A percentile compares a stretch with the other conserved stretches of the same genome.
phyloP scores from a whole-genome alignment of 345 rosid genomes.

The Tarenaya hassleriana region DNA sequence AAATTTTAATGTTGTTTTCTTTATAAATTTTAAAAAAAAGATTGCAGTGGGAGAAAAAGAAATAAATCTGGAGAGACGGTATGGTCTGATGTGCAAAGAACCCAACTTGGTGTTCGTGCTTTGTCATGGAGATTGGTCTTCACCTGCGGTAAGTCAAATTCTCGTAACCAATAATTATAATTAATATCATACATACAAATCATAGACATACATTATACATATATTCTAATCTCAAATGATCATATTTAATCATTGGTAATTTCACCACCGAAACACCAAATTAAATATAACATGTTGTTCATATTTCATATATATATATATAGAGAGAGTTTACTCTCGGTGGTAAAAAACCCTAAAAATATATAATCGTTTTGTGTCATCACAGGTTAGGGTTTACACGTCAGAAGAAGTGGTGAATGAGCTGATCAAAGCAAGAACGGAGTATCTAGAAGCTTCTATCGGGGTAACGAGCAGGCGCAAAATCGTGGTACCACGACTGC shows the following conservation, averaged over 20 bases:
- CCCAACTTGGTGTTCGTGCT: slow-evolving; percentile 30
- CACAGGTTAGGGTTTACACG: slow-evolving; percentile 29
- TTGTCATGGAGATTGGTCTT: slow-evolving; percentile 36
- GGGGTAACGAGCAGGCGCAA: slow-evolving; percentile 27
- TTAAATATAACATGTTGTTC: too few relatives aligned
- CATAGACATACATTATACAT: too few relatives aligned
- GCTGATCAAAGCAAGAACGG: slow-evolving; percentile 30
- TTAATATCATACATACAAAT: too few relatives aligned
- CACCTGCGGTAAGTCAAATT: slow-evolving; percentile 29
- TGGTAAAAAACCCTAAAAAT: too few relatives aligned
- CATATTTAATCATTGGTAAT: too few relatives aligned
- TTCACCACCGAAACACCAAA: too few relatives aligned
- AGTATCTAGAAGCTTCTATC: slow-evolving; percentile 30
- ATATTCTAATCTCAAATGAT: too few relatives aligned
- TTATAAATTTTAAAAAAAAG: slow-evolving; percentile 13
- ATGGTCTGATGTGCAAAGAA: slow-evolving; percentile 29
- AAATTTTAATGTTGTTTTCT: too few relatives aligned
- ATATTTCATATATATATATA: too few relatives aligned
- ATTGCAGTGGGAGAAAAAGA: slow-evolving; percentile 20
- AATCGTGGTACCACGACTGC: slow-evolving; percentile 22
- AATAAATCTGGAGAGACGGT: slow-evolving; percentile 16
- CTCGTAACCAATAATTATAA: too few relatives aligned
- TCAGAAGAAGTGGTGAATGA: slow-evolving; percentile 32
- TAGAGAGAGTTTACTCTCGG: too few relatives aligned
- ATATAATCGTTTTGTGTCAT: not conserved